phyloP scores from a whole-genome alignment of 768 basidiomycete species.

The Auricularia sp. region DNA sequence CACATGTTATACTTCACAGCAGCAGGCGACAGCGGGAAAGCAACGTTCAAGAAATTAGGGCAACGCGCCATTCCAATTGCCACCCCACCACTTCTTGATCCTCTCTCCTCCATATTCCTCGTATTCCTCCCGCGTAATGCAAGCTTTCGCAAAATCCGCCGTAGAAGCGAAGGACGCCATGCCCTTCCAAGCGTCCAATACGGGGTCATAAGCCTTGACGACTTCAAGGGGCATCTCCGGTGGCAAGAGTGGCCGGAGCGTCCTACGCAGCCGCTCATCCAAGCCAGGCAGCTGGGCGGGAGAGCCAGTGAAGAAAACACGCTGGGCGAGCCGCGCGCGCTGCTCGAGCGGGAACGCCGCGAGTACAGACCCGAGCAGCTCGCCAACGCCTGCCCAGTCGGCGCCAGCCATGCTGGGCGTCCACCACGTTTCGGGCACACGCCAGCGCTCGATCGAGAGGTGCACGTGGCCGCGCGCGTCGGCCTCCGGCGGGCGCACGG shows the following conservation, averaged over 20 bases:
- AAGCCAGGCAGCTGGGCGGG: conserved; percentile 70
- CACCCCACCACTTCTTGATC: conserved; percentile 84
- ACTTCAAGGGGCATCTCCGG: conserved; percentile 69
- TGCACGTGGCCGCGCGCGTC: conserved; percentile 74
- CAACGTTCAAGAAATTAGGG: background rate
- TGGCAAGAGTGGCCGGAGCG: conserved; percentile 76
- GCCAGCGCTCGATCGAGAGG: conserved; percentile 80
- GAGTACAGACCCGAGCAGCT: conserved; percentile 79
- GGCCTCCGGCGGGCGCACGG: conserved; percentile 72
- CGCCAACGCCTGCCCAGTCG: conserved; percentile 90
- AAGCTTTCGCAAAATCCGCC: conserved; percentile 27
- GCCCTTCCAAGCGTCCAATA: conserved; percentile 80
- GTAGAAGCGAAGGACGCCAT: conserved; percentile 57
- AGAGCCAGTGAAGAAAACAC: conserved; percentile 82
- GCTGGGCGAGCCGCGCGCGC: conserved; percentile 69
- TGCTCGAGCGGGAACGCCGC: conserved; percentile 58
- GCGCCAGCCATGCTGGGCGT: conserved; percentile 83
- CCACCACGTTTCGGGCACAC: conserved; percentile 89
- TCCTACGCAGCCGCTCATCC: conserved; percentile 50
- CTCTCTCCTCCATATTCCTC: conserved; percentile 85
- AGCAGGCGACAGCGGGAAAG: background rate
- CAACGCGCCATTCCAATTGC: conserved; percentile 63
- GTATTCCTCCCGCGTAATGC: conserved; percentile 73
- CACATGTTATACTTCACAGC: background rate
- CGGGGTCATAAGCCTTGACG: conserved; percentile 51